Percentiles rank a stretch among this genome's conserved stretches.
Evolutionary conservation across 345 rosid genomes (phyloP).

Genomic region (Corchorus capsularis): DNA sequence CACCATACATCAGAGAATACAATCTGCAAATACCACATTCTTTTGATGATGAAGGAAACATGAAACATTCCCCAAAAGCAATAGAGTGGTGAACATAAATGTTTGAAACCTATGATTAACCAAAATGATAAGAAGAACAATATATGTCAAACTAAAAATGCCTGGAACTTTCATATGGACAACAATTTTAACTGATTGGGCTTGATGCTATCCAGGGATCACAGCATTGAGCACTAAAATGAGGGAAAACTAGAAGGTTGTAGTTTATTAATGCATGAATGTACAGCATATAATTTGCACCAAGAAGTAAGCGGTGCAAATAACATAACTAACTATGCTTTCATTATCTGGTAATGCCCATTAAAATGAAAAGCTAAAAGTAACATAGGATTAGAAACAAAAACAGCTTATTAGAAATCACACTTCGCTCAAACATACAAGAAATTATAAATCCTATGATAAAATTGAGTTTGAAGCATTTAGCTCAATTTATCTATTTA

Average conservation of each 20-base stretch:
- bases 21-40: conserved; percentile 50
- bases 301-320: not conserved
- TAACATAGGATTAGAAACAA: not conserved
- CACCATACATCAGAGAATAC: conserved; percentile 95
- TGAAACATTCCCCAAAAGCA: not conserved
- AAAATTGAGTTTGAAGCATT: not conserved
- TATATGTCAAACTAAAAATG: not conserved
- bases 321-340: not conserved
- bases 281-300: not conserved
- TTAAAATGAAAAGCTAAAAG: not conserved
- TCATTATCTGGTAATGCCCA: not conserved
- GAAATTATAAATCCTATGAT: not conserved
- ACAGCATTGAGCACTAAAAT: not conserved
- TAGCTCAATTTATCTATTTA: not conserved
- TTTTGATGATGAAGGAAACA: not conserved
- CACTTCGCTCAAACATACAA: not conserved
- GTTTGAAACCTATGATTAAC: not conserved
- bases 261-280: not conserved
- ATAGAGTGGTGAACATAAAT: not conserved
- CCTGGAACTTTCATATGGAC: not conserved
- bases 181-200: not conserved
- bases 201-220: not conserved
- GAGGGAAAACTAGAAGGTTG: not conserved
- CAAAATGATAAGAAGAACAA: not conserved
- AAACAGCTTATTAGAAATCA: not conserved